Conservation (phyloP, 495 filamentous ascomycete genomes). For the Opeltia flavorubescens region DNA sequence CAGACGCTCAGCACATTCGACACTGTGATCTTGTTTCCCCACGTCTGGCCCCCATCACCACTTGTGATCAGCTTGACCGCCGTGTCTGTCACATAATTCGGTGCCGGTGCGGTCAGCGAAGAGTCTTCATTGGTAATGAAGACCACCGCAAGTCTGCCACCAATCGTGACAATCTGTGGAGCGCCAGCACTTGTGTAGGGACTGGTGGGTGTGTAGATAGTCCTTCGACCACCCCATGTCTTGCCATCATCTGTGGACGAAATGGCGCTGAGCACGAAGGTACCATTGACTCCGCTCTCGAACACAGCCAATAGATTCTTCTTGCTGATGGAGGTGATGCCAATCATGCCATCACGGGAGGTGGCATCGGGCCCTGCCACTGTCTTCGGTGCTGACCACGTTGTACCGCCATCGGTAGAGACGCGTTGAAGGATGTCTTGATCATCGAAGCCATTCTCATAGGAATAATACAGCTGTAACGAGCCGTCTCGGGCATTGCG, state of each 20-base stretch:
- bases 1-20: constrained; percentile 21
- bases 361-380: constrained; percentile 24
- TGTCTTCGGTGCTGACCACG: constrained; percentile 24
- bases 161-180: constrained; percentile 34
- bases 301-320: constrained; percentile 31
- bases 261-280: constrained; percentile 29
- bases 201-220: constrained; percentile 24
- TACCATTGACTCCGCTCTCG: constrained; percentile 25
- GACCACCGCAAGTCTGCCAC: constrained; percentile 30
- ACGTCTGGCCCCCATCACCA: constrained; percentile 24
- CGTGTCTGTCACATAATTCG: constrained; percentile 6
- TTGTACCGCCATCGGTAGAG: constrained; percentile 30
- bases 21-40: constrained; percentile 26
- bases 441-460: constrained; percentile 27
- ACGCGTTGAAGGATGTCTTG: constrained; percentile 35
- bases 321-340: constrained; percentile 24
- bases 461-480: constrained; percentile 36
- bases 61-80: constrained; percentile 25
- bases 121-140: constrained; percentile 40
- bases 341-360: constrained; percentile 36
- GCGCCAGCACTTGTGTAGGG: constrained; percentile 30
- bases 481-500: constrained; percentile 22
- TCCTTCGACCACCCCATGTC: constrained; percentile 25
- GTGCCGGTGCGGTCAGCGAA: background rate
- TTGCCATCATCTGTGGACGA: constrained; percentile 30